phyloP scores from a whole-genome alignment of 2,329 filamentous ascomycete species.

The Knoxdaviesia capensis region DNA sequence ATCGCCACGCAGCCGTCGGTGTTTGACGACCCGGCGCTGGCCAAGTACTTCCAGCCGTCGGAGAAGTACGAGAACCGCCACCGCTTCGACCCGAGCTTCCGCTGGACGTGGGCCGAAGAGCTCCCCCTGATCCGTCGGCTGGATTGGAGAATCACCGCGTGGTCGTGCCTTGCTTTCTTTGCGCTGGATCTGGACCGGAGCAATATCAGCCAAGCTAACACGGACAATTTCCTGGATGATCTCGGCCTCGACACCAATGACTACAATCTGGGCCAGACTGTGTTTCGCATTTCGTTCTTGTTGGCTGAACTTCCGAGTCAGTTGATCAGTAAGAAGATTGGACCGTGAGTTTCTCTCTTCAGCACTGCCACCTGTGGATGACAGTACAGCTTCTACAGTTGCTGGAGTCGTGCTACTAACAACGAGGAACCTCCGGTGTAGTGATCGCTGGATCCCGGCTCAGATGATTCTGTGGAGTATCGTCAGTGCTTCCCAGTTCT shows the following conservation, averaged over 20 bases:
- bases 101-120: slow-evolving; percentile 15
- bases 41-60: slow-evolving; percentile 14
- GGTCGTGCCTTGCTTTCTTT: slow-evolving; percentile 8
- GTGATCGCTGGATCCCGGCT: slow-evolving; percentile 26
- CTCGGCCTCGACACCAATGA: slow-evolving; percentile 17
- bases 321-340: slow-evolving; percentile 27
- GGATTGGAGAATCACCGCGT: slow-evolving; percentile 9
- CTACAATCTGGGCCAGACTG: slow-evolving; percentile 26
- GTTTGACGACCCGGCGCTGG: slow-evolving; percentile 20
- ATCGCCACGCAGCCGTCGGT: slow-evolving; percentile 22
- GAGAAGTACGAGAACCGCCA: slow-evolving; percentile 14
- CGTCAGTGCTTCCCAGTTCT: slow-evolving; percentile 16
- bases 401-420: slow-evolving; percentile 9
- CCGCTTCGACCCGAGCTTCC: slow-evolving; percentile 13
- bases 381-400: slow-evolving; percentile 15
- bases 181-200: slow-evolving; percentile 9
- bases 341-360: slow-evolving; percentile 22
- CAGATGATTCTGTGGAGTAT: slow-evolving; percentile 18
- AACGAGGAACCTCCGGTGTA: slow-evolving; percentile 7
- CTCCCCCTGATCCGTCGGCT: slow-evolving; percentile 11
- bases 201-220: slow-evolving; percentile 9
- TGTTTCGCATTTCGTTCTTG: slow-evolving; percentile 27
- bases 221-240: slow-evolving; percentile 8
- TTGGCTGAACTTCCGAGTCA: slow-evolving; percentile 33
- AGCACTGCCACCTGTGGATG: slow-evolving; percentile 19